Conservation (phyloP, 2,329 filamentous ascomycete genomes). For the Aspergillus fumigatiaffinis region DNA sequence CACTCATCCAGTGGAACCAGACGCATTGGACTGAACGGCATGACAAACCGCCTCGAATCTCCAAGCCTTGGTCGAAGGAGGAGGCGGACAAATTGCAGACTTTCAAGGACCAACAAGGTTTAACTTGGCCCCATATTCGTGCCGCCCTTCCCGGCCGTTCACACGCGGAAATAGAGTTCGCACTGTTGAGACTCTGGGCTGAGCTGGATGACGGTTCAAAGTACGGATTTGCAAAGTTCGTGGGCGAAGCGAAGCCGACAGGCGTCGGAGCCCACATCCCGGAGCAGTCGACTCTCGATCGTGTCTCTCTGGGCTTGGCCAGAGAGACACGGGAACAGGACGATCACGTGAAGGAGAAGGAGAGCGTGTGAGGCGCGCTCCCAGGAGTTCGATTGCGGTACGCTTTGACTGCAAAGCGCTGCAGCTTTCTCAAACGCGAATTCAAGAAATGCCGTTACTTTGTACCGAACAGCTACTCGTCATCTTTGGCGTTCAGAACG, state of each 20-base stretch:
- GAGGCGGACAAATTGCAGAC: constrained; percentile 24
- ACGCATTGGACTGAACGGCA: constrained; percentile 28
- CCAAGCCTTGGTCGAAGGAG: constrained; percentile 25
- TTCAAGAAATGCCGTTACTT: background rate
- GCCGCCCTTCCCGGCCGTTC: constrained; percentile 26
- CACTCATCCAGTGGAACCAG: constrained; percentile 24
- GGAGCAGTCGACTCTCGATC: background rate
- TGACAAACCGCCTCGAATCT: constrained; percentile 22
- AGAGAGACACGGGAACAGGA: background rate
- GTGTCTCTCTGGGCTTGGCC: background rate
- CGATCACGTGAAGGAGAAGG: background rate
- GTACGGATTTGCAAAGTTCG: background rate
- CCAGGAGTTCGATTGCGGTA: background rate
- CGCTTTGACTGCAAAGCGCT: background rate
- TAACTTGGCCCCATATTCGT: constrained; percentile 30
- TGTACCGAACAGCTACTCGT: constrained; percentile 17
- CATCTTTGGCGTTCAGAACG: constrained; percentile 39
- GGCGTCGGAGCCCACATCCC: background rate
- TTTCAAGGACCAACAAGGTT: constrained; percentile 23
- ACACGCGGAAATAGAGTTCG: constrained; percentile 30
- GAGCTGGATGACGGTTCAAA: constrained; percentile 15
- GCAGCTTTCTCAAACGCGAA: background rate
- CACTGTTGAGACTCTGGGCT: constrained; percentile 31
- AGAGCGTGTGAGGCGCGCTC: background rate
- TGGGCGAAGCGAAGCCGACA: background rate